A percentile compares a stretch with the other conserved stretches of the same genome.
Evolutionary conservation across 306 rosid genomes (phyloP).

Genomic region (Sesbania bispinosa): DNA sequence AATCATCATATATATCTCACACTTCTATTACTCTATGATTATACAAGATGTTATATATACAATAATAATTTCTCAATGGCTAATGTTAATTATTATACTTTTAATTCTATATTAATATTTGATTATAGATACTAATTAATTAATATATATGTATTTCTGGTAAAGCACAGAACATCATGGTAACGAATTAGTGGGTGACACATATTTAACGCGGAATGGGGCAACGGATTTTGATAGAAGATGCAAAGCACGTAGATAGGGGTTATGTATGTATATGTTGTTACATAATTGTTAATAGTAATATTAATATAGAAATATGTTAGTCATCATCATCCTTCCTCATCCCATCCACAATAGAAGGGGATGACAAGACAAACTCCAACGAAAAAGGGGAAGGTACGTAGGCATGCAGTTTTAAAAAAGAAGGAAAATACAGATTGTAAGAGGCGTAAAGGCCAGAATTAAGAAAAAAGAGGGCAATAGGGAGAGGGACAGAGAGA

Average conservation of each 20-base stretch:
- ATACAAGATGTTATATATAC: too few relatives aligned
- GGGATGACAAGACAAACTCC: constrained; percentile 2
- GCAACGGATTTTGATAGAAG: not conserved
- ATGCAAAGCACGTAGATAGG: not conserved
- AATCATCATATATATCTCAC: too few relatives aligned
- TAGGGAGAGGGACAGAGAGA: not conserved
- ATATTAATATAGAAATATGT: constrained; percentile 33
- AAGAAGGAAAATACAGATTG: constrained; percentile 4
- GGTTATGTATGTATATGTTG: not conserved
- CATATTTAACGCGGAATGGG: constrained; percentile 23
- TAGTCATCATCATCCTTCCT: not conserved
- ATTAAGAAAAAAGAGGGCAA: not conserved
- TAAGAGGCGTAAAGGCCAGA: not conserved
- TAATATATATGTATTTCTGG: too few relatives aligned
- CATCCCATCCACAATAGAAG: constrained; percentile 24
- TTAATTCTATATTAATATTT: too few relatives aligned
- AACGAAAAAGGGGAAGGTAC: constrained; percentile 2
- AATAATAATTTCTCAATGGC: too few relatives aligned
- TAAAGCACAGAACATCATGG: too few relatives aligned
- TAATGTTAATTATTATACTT: too few relatives aligned
- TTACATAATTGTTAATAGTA: not conserved
- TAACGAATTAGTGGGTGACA: not conserved
- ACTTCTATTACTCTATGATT: too few relatives aligned
- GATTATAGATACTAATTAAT: too few relatives aligned
- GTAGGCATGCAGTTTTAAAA: not conserved